Conservation (phyloP, 1,139 yeast species). For the Yarrowia galli region DNA sequence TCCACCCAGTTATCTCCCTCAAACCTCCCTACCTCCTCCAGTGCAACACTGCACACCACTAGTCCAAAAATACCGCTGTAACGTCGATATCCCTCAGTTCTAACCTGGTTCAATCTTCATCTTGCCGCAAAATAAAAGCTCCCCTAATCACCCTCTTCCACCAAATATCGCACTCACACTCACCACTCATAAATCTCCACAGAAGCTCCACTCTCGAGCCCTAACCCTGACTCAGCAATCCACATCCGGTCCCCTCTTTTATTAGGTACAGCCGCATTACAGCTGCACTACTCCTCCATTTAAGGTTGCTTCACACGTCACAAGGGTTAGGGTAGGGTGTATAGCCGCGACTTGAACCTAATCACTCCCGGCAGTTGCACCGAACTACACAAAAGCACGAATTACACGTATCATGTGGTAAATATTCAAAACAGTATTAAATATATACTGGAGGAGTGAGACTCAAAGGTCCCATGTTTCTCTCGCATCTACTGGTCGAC, state of each 20-base stretch:
- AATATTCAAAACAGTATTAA: constrained; percentile 1
- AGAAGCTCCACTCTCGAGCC: too few relatives aligned
- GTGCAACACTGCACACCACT: too few relatives aligned
- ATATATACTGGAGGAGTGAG: not conserved
- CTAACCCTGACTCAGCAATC: not conserved
- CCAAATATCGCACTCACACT: too few relatives aligned
- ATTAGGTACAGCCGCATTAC: not conserved
- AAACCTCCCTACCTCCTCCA: too few relatives aligned
- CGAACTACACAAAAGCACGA: not conserved
- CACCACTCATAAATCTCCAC: too few relatives aligned
- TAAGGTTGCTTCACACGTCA: not conserved
- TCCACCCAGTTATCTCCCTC: too few relatives aligned
- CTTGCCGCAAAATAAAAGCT: too few relatives aligned
- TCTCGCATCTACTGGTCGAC: not conserved
- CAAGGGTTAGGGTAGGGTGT: not conserved
- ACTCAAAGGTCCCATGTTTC: not conserved
- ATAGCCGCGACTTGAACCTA: not conserved
- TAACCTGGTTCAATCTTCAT: too few relatives aligned
- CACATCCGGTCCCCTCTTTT: not conserved
- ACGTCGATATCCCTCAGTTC: too few relatives aligned
- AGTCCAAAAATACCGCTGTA: too few relatives aligned
- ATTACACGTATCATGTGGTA: not conserved
- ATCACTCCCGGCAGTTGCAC: not conserved
- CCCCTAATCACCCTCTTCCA: too few relatives aligned
- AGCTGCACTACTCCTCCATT: not conserved